Evolutionary conservation across 2,329 filamentous ascomycete genomes (phyloP).

Genomic region (Beauveria brongniartii): DNA sequence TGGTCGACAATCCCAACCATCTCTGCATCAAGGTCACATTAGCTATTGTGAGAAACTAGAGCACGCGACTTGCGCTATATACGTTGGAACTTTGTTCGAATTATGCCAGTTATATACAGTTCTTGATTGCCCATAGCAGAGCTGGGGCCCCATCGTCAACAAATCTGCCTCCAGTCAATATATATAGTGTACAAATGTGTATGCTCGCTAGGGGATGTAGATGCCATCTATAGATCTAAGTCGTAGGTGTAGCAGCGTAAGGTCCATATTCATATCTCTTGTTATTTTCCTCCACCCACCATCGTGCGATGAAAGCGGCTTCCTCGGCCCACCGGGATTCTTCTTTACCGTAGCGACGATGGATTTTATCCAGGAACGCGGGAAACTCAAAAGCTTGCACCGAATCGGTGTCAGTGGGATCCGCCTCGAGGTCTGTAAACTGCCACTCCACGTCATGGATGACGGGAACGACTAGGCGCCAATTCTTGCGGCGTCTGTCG

Average conservation of each 20-base stretch:
- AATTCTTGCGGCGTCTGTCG: constrained; percentile 14
- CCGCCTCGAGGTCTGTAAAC: constrained; percentile 6
- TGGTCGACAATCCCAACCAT: not conserved
- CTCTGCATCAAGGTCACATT: constrained; percentile 11
- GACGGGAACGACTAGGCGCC: constrained; percentile 20
- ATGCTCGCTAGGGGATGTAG: constrained; percentile 8
- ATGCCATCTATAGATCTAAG: not conserved
- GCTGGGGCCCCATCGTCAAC: not conserved
- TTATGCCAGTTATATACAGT: not conserved
- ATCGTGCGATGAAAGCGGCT: constrained; percentile 24
- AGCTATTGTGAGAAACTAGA: not conserved
- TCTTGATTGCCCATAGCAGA: not conserved
- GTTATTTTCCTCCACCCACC: constrained; percentile 29
- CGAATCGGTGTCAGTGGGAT: constrained; percentile 9
- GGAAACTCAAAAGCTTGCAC: constrained; percentile 8
- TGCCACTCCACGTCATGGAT: constrained; percentile 15
- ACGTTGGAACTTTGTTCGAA: not conserved
- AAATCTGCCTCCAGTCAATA: not conserved
- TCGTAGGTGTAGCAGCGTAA: not conserved
- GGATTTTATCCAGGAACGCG: not conserved
- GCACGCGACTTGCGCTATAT: not conserved
- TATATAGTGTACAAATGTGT: not conserved
- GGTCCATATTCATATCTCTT: constrained; percentile 26
- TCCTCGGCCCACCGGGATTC: constrained; percentile 17
- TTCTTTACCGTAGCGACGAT: not conserved